Conservation (phyloP, 1,139 yeast genomes). For the Nadsonia commutata region DNA sequence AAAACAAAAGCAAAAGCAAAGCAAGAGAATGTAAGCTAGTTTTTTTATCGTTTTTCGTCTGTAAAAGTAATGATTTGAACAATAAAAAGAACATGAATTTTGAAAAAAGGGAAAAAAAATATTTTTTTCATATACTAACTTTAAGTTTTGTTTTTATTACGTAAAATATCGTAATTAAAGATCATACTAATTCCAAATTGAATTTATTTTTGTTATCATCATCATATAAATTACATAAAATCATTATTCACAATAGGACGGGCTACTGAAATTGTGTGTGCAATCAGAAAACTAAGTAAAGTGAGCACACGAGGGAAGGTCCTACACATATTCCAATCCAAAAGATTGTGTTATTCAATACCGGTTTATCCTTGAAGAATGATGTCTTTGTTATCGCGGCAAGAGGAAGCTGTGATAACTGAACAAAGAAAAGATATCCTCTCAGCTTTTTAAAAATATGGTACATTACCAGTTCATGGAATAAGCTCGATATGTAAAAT, state of each 20-base stretch:
- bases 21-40: constrained; percentile 11
- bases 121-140: too few relatives aligned
- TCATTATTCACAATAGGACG: too few relatives aligned
- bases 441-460: constrained; percentile 68
- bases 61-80: too few relatives aligned
- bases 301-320: constrained; percentile 76
- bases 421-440: constrained; percentile 65
- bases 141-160: too few relatives aligned
- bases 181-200: too few relatives aligned
- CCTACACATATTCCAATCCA: constrained; percentile 90
- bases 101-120: too few relatives aligned
- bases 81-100: too few relatives aligned
- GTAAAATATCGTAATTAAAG: too few relatives aligned
- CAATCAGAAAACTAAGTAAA: constrained; percentile 63
- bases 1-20: constrained; percentile 33
- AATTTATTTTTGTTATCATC: too few relatives aligned
- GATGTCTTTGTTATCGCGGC: constrained; percentile 23
- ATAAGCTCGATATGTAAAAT: constrained; percentile 61
- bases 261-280: too few relatives aligned
- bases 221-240: too few relatives aligned
- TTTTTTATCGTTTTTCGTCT: background rate
- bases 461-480: constrained; percentile 89
- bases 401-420: constrained; percentile 55
- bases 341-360: constrained; percentile 68
- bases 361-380: constrained; percentile 36